phyloP scores from a whole-genome alignment of 768 basidiomycete genomes.

The Daedalea quercina region DNA sequence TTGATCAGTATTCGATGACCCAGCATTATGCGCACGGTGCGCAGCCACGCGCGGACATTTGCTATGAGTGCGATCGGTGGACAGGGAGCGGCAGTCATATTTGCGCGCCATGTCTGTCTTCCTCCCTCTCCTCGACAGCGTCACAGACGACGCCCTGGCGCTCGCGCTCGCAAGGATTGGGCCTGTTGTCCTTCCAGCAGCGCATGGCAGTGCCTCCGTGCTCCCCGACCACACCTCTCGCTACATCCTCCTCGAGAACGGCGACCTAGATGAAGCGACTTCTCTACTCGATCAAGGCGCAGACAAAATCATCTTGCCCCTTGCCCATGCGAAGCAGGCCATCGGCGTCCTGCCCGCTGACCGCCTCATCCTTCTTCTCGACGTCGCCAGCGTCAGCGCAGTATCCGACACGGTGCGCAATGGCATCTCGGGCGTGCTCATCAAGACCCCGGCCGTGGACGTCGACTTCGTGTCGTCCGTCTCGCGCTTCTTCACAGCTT shows the following conservation, averaged over 20 bases:
- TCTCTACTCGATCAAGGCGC: constrained; percentile 72
- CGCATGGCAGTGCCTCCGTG: constrained; percentile 21
- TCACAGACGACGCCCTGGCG: constrained; percentile 39
- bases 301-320: constrained; percentile 71
- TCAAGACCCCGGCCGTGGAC: constrained; percentile 69
- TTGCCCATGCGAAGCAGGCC: constrained; percentile 57
- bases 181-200: constrained; percentile 55
- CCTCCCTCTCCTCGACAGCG: constrained; percentile 47
- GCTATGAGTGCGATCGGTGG: background rate
- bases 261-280: constrained; percentile 46
- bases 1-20: background rate
- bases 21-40: background rate
- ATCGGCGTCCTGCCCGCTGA: constrained; percentile 63
- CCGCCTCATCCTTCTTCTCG: constrained; percentile 70
- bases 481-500: constrained; percentile 63
- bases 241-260: constrained; percentile 53
- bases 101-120: constrained; percentile 22
- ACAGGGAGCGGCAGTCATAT: constrained; percentile 5
- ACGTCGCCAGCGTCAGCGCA: constrained; percentile 64
- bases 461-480: constrained; percentile 73
- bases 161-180: constrained; percentile 66
- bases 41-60: background rate
- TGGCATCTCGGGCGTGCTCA: constrained; percentile 71
- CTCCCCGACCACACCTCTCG: constrained; percentile 26
- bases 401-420: constrained; percentile 69